Base-by-base conservation (phyloP, 1,284 basidiomycete genomes). In the Veloboletus limbatus region DNA sequence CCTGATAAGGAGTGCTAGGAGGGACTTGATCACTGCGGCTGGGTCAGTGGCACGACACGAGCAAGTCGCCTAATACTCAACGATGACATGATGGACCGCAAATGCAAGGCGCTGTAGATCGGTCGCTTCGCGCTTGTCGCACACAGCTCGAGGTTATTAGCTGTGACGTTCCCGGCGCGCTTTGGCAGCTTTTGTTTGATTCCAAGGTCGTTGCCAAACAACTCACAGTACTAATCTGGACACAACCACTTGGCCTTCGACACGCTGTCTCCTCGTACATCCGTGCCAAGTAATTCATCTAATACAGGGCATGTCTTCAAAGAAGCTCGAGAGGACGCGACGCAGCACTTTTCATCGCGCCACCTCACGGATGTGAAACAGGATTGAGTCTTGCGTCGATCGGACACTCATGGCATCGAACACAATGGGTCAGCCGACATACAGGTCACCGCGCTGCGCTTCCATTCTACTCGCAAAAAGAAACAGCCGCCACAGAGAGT, bases 121-220 rank as follows among this genome's bases (percentile, higher is more conserved):
- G 24, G 18, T n/a, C n/a, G n/a, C n/a, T n/a, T n/a, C n/a, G n/a
- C n/a, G n/a, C n/a, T n/a, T n/a, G n/a, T n/a, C n/a, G n/a, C n/a
- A n/a, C n/a, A n/a, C n/a, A n/a, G n/a, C 8, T 22, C n/a, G 9
- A 9, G 18, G 30, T n/a, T 30, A 8, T 10, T 22, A 31, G 24
- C 21, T 37, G 48, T 47, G 37, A 9, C 14, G 8, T 30, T 26
- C 31, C 26, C 24, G 27, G 14, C 32, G 18, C 16, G 13, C 22
- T 3, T 24, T n/a, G n/a, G n/a, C n/a, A n/a, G n/a, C 27, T 27
- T 30, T 62, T 66, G 59, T 61, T 61, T 66, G 55, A 59, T 56
- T 37, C 27, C 9, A 33, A 59, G 40, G 59, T 24, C 28, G 55
- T 40, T 42, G 55, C 63, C 59, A 66, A 61, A 61, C 63, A 61